phyloP scores from a whole-genome alignment of 202 grass and related monocot genomes.

The Setaria viridis region DNA sequence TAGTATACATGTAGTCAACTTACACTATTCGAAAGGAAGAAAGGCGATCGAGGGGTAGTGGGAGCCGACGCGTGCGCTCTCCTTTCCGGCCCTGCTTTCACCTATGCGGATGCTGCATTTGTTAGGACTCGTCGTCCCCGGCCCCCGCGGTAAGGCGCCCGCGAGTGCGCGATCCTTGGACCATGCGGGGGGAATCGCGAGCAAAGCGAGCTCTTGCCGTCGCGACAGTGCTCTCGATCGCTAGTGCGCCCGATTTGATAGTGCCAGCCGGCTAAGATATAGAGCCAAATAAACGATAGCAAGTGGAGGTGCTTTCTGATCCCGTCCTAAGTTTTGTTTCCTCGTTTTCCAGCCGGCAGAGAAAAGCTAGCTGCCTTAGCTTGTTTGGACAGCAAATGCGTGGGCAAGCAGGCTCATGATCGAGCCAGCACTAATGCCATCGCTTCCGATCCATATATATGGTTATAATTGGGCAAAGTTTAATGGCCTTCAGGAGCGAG shows the following conservation, averaged over 20 bases:
- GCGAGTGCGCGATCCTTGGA: slow-evolving; percentile 14
- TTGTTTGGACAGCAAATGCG: background rate
- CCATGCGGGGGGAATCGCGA: background rate
- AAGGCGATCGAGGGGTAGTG: background rate
- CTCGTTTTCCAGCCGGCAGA: slow-evolving; percentile 12
- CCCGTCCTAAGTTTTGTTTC: slow-evolving; percentile 18
- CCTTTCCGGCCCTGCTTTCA: background rate
- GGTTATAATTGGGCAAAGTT: background rate
- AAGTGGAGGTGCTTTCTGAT: background rate
- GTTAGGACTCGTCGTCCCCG: background rate
- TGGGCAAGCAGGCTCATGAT: slow-evolving; percentile 16
- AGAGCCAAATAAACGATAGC: background rate
- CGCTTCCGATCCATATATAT: too few species aligned
- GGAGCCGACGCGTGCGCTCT: background rate
- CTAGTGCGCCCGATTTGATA: slow-evolving; percentile 26
- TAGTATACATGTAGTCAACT: background rate
- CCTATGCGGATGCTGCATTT: background rate
- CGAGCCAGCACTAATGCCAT: background rate
- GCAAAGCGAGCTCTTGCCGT: background rate
- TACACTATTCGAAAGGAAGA: background rate
- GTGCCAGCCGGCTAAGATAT: background rate
- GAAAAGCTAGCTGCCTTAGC: background rate
- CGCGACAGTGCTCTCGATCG: background rate
- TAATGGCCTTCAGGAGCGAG: background rate
- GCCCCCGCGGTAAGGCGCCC: background rate